Conservation (phyloP, 352 stramenopile genomes). For the Pythium utonaiense region DNA sequence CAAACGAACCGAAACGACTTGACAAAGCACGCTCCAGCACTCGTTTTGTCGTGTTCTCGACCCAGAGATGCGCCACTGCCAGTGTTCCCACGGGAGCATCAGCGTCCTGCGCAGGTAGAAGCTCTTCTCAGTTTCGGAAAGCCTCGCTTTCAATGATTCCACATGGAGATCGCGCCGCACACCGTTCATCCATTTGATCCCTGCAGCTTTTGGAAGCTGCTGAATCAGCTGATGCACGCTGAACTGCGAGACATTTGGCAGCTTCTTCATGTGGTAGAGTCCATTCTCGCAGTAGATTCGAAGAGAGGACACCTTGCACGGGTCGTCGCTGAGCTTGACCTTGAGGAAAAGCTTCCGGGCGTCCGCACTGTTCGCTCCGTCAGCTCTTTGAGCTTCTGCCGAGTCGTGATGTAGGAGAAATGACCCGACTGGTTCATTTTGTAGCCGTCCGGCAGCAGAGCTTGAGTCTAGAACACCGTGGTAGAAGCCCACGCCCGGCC, state of each 20-base stretch:
- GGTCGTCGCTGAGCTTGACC: slow-evolving; percentile 41
- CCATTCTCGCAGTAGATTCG: slow-evolving; percentile 33
- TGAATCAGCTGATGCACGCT: slow-evolving; percentile 46
- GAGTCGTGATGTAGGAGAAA: slow-evolving; percentile 40
- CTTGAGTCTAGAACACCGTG: slow-evolving; percentile 31
- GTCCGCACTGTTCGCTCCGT: background rate
- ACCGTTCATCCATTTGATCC: slow-evolving; percentile 31
- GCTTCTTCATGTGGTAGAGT: slow-evolving; percentile 36
- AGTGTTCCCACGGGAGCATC: slow-evolving; percentile 11
- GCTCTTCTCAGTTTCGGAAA: slow-evolving; percentile 3
- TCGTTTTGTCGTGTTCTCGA: slow-evolving; percentile 10
- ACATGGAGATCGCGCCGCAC: slow-evolving; percentile 28
- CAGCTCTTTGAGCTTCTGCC: background rate
- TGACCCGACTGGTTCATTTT: slow-evolving; percentile 28
- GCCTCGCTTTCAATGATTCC: slow-evolving; percentile 18
- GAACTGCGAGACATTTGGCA: slow-evolving; percentile 27
- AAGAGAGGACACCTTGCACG: slow-evolving; percentile 37
- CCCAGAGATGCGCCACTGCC: background rate
- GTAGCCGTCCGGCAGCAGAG: slow-evolving; percentile 30
- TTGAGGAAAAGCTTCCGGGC: slow-evolving; percentile 25
- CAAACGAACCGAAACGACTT: slow-evolving; percentile 8
- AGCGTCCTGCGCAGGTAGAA: background rate
- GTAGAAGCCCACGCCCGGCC: slow-evolving; percentile 52
- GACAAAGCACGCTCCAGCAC: slow-evolving; percentile 17
- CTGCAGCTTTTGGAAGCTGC: slow-evolving; percentile 35